Base-by-base conservation (phyloP, 1,284 basidiomycete genomes). In the Bjerkandera adusta region DNA sequence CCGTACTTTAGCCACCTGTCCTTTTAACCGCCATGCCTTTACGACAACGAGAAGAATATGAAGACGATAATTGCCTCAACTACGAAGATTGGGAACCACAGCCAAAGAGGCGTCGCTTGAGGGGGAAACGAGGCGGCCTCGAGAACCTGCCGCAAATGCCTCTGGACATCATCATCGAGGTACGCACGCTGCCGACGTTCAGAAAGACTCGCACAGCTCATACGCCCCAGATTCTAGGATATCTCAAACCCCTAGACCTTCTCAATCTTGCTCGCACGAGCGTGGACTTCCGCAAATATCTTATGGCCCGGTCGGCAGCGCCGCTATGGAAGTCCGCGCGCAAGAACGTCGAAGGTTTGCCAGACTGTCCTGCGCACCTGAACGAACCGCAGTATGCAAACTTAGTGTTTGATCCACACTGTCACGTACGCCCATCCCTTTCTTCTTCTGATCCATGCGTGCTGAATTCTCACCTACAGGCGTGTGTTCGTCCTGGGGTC, bases 181-280 rank as follows among this genome's bases (percentile, higher is more conserved):
- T n/a, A n/a, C n/a, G n/a, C n/a, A n/a, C n/a, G n/a, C n/a, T n/a
- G n/a, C n/a, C n/a, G n/a, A n/a, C n/a, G n/a, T n/a, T n/a, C 27
- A n/a, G 8, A 30, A 30, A 30, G 27, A 30, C 27, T 8, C 27
- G 27, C 27, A 8, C 8, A 39, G 18, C 6, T 24, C 10, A 7
- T 13, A 22, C 37, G 8, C 12, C 8, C 6, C 22, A 79, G 76
- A 73, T 78, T 50, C 70, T 76, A 42, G 62, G 66, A 7, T 63
- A 72, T 44, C 59, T 79, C 36, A 57, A 63, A 36, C 75, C 78
- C 1, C 53, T 67, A 25, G 78, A 81, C 52, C 58, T 81, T 33
- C 61, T 78, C 10, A 58, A 62, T 50, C 64, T 77, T 1, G 57
- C 72, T 4, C 62, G 73, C 18, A 66, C 69, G 2, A 69, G 59